Evolutionary conservation across 2,329 filamentous ascomycete genomes (phyloP), one percentile per base, ranked within the genome.

Genomic region (Apiospora malaysiana): DNA sequence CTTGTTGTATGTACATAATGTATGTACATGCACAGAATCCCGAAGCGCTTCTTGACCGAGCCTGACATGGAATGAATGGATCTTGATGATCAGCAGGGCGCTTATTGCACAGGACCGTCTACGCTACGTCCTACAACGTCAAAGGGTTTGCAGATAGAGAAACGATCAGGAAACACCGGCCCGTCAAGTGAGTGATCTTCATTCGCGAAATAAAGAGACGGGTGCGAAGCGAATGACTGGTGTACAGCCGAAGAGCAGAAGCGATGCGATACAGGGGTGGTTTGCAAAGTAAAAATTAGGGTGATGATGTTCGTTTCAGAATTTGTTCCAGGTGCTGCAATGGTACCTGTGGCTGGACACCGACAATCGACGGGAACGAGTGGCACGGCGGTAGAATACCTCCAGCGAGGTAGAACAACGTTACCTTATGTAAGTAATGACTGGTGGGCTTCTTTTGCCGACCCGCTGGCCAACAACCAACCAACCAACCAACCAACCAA

Each of bases 391-490:
- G 16, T 25, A 32, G 32, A 32, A 32, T 32, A 32, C 32, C 32
- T 32, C n/a, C n/a, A n/a, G n/a, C n/a, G n/a, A n/a, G n/a, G n/a
- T n/a, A 21, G 27, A 25, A 14, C 49, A 56, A n/a, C 21, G 56
- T 63, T 63, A 63, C 56, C 56, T 63, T 37, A 63, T 32, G 56
- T 63, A 63, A 63, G 56, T 63, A 63, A 63, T 40, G 32, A 56
- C 14, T 56, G 23, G 16, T 2, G 2, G 40, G 12, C 42, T 45
- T 40, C 12, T 32, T n/a, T 32, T 59, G 27, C 27, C 51, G 27
- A 10, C 51, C 5, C 3, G 32, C 32, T 32, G 32, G 32, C 32
- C 27, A n/a, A n/a, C n/a, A n/a, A n/a, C n/a, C n/a, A n/a, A n/a
- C n/a, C n/a, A n/a, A n/a, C n/a, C n/a, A n/a, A n/a, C n/a, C n/a